Evolutionary conservation across 164 flowering plant genomes (phyloP).

Genomic region (Aristolochia fimbriata): DNA sequence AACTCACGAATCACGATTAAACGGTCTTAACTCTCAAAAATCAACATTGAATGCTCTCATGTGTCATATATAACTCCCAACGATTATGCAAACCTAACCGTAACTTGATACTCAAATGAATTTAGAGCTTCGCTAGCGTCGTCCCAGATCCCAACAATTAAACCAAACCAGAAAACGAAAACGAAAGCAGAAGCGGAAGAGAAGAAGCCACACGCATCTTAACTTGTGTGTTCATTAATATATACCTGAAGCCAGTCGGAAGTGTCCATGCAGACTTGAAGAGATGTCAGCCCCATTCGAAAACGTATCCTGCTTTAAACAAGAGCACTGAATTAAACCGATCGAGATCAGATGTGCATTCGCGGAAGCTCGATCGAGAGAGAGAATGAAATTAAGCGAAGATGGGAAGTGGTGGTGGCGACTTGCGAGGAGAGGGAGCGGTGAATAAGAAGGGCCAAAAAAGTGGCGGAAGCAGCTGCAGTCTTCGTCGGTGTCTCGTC

Average conservation of each 20-base stretch:
- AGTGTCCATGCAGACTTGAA: slow-evolving; percentile 90
- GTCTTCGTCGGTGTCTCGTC: slow-evolving; percentile 18
- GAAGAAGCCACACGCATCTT: neutral
- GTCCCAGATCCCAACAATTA: no score
- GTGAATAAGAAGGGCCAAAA: slow-evolving; percentile 10
- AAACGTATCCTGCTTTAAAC: neutral
- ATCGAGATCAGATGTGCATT: neutral
- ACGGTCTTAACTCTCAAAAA: no score
- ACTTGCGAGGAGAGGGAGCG: slow-evolving; percentile 1
- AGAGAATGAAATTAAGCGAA: neutral
- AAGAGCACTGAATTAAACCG: neutral
- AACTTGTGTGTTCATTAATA: no score
- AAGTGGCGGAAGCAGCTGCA: slow-evolving; percentile 4
- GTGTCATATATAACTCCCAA: no score
- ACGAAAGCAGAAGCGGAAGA: neutral
- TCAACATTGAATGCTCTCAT: no score
- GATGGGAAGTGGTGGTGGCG: neutral
- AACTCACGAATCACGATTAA: no score
- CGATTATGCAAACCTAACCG: no score
- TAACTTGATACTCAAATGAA: no score
- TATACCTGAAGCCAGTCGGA: slow-evolving; percentile 85
- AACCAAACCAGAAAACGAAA: no score
- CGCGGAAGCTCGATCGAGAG: neutral
- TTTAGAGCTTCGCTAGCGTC: no score
- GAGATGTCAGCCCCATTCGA: slow-evolving; percentile 58